Evolutionary conservation across 768 basidiomycete species (phyloP).

Genomic region (Lentinula guzmanii): DNA sequence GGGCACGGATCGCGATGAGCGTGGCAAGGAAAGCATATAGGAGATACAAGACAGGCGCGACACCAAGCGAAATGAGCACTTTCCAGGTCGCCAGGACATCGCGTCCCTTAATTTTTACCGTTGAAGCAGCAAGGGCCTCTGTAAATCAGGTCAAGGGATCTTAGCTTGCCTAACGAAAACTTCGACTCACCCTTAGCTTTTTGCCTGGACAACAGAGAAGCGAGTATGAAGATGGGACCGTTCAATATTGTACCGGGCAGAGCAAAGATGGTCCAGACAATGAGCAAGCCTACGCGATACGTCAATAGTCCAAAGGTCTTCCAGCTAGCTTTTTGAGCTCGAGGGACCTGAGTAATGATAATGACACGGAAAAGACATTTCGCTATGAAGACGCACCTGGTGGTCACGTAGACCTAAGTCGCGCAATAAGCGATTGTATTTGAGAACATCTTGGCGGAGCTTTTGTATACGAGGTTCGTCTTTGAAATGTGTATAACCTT

Average conservation of each 20-base stretch:
- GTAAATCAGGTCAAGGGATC: conserved; percentile 8
- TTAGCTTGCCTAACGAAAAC: neutral
- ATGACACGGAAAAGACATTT: neutral
- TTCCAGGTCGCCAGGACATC: conserved; percentile 99
- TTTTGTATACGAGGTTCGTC: conserved; percentile 86
- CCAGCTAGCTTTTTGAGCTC: conserved; percentile 81
- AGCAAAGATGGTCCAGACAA: conserved; percentile 78
- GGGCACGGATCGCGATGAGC: conserved; percentile 60
- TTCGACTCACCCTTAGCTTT: conserved; percentile 74
- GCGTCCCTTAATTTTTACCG: conserved; percentile 91
- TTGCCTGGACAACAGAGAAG: conserved; percentile 77
- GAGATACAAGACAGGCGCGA: conserved; percentile 80
- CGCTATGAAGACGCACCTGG: conserved; percentile 45
- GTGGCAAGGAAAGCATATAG: conserved; percentile 81
- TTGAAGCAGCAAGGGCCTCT: conserved; percentile 95
- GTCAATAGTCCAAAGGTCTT: conserved; percentile 79
- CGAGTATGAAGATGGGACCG: conserved; percentile 88
- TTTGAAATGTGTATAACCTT: conserved; percentile 90
- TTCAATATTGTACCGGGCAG: conserved; percentile 90
- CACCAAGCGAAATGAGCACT: conserved; percentile 87
- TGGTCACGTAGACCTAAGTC: conserved; percentile 93
- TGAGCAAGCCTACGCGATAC: conserved; percentile 74
- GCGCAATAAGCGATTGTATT: conserved; percentile 83
- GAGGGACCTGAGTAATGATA: conserved; percentile 58
- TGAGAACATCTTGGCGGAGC: conserved; percentile 72